Evolutionary conservation across 441 rosid genomes (phyloP), one percentile per base, ranked within the genome.

Genomic region (Adansonia grandidieri): DNA sequence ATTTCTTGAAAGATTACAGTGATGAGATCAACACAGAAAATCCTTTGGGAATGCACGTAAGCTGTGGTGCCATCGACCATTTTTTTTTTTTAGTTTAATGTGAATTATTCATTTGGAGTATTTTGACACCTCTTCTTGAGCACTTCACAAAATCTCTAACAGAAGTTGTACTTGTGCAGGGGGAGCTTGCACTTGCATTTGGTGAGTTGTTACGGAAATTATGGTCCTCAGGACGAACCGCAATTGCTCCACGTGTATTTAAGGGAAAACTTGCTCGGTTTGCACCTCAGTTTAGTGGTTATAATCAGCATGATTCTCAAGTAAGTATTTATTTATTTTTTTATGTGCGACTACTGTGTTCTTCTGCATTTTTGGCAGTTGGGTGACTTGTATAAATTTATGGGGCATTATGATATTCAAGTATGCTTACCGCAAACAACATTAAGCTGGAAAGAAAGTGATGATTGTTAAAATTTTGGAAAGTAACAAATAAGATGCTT

Each of bases 291-390:
- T 90, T 90, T 81, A 85, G 91, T 66, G 93, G 93, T 75, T 88
- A 87, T 75, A 88, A 90, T 78, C 92, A 90, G 85, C 92, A 90
- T 75, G 93, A 90, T 86, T 90, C 92, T 77, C 92, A 90, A 81
- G 93, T 90, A 71, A 82, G 89, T 32, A 32, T 32, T 32, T 32
- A 2, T 32, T 32, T 85, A 64, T 53, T 60, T 57, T 62, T 2
- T 47, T 11, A 15, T 60, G 54, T 17, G 47, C 56, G 40, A 9
- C 20, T 76, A 28, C 70, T 76, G 40, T 45, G 9, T 5, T 9
- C 40, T 75, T 76, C 19, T 44, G 5, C 28, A 28, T 15, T 28
- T 10, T 15, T 9, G 11, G 45, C n/a, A 13, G 5, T 70, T 70
- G 58, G 13, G 53, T 74, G 42, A 50, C 64, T 51, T 15, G 54